phyloP scores from a whole-genome alignment of 495 filamentous ascomycete species.

The Penicillium paradoxum region DNA sequence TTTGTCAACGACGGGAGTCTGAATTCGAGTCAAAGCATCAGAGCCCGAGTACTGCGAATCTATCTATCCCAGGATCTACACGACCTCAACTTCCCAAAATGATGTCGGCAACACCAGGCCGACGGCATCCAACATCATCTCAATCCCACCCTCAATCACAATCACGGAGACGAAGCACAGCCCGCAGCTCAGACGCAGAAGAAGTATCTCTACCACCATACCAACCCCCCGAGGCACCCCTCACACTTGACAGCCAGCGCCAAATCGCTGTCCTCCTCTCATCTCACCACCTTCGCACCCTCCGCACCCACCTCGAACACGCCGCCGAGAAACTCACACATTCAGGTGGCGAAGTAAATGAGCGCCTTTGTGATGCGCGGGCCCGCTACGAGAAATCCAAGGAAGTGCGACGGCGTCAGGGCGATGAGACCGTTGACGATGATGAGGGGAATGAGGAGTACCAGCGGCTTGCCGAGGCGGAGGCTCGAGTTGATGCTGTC shows the following conservation, averaged over 20 bases:
- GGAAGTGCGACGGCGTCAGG: conserved; percentile 12
- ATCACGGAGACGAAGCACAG: conserved; percentile 2
- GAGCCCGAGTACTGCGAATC: neutral
- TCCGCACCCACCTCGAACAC: conserved; percentile 34
- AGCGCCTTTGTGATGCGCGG: conserved; percentile 34
- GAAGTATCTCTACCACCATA: conserved; percentile 52
- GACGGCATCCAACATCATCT: conserved; percentile 12
- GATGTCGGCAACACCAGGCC: conserved; percentile 19
- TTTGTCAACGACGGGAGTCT: neutral
- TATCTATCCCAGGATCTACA: neutral
- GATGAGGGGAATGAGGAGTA: conserved; percentile 15
- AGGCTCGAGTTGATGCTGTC: conserved; percentile 26
- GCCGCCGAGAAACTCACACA: conserved; percentile 37
- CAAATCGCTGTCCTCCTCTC: conserved; percentile 31
- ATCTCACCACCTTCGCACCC: conserved; percentile 22
- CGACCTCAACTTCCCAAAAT: neutral
- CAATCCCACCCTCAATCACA: conserved; percentile 12
- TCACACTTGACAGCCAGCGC: conserved; percentile 30
- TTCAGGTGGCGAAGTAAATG: conserved; percentile 45
- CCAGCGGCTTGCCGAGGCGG: conserved; percentile 24
- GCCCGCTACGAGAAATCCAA: conserved; percentile 28
- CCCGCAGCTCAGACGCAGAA: neutral
- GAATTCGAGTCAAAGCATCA: neutral
- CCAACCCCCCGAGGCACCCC: conserved; percentile 50
- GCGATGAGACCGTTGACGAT: conserved; percentile 6